phyloP scores from a whole-genome alignment of 768 basidiomycete genomes.

The Panellus pusillus region DNA sequence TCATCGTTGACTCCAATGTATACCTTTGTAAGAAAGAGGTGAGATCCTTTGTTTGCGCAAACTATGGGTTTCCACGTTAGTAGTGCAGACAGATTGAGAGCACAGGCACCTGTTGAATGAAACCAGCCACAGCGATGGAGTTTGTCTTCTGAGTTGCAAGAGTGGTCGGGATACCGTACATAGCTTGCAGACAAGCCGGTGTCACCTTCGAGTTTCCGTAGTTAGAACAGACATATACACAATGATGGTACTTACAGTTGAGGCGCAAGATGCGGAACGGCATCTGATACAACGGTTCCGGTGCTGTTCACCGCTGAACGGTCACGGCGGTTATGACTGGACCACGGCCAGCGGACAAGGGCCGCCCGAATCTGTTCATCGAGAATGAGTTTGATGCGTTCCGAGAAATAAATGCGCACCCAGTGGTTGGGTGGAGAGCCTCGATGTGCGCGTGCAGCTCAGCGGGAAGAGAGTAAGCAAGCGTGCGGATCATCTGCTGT shows the following conservation, averaged over 20 bases:
- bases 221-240: not conserved
- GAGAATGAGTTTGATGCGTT: conserved; percentile 23
- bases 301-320: conserved; percentile 14
- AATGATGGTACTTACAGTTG: not conserved
- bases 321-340: conserved; percentile 15
- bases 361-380: conserved; percentile 10
- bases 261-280: not conserved
- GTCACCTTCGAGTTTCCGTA: not conserved
- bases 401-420: not conserved
- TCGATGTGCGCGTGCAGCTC: conserved; percentile 45
- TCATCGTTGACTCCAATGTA: not conserved
- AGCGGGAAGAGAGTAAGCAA: conserved; percentile 48
- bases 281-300: not conserved
- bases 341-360: conserved; percentile 6
- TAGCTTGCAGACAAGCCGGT: conserved; percentile 24
- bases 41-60: conserved; percentile 18
- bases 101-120: conserved; percentile 12
- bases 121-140: conserved; percentile 24
- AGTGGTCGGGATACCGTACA: conserved; percentile 36
- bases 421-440: conserved; percentile 50
- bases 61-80: not conserved
- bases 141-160: conserved; percentile 26
- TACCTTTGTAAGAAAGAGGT: conserved; percentile 14
- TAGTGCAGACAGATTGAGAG: no score
- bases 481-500: conserved; percentile 44